Evolutionary conservation across 352 stramenopile species (phyloP).

Genomic region (Phytophthora litchii): DNA sequence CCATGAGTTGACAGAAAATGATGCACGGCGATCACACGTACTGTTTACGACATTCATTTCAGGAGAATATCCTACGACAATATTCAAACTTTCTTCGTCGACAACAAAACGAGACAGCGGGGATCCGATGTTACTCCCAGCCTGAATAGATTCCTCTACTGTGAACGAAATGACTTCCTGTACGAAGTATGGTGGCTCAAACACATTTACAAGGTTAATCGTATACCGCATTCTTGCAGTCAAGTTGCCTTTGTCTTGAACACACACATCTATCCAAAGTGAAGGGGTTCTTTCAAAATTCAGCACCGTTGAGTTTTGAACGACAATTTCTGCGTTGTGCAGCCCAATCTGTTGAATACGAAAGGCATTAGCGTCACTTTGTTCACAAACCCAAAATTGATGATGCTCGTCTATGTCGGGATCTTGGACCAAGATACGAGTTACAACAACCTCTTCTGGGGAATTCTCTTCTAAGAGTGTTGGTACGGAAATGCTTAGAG

Average conservation of each 20-base stretch:
- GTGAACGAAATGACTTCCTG: conserved; percentile 30
- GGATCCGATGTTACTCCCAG: conserved; percentile 11
- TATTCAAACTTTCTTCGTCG: conserved; percentile 34
- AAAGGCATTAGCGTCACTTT: conserved; percentile 46
- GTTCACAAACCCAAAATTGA: conserved; percentile 50
- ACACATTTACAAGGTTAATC: conserved; percentile 52
- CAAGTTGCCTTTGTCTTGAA: conserved; percentile 43
- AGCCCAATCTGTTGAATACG: conserved; percentile 24
- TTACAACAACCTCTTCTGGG: conserved; percentile 19
- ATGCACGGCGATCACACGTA: conserved; percentile 16
- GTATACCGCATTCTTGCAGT: conserved; percentile 25
- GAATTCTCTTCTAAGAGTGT: conserved; percentile 28
- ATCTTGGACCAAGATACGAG: conserved; percentile 36
- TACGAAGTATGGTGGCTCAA: conserved; percentile 51
- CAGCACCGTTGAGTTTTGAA: conserved; percentile 40
- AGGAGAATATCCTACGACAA: conserved; percentile 13
- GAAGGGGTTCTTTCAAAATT: conserved; percentile 45
- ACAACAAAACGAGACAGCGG: conserved; percentile 19
- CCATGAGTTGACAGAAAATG: conserved; percentile 24
- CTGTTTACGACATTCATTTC: conserved; percentile 23
- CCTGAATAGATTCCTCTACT: conserved; percentile 35
- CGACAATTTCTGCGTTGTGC: conserved; percentile 30
- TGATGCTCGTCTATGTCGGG: conserved; percentile 42
- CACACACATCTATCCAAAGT: conserved; percentile 59
- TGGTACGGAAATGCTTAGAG: neutral